These are phyloP conservation scores for Gracilaria caudata DNA, from an alignment of 23 red algal genomes.

Conservation along the genomic window DNA sequence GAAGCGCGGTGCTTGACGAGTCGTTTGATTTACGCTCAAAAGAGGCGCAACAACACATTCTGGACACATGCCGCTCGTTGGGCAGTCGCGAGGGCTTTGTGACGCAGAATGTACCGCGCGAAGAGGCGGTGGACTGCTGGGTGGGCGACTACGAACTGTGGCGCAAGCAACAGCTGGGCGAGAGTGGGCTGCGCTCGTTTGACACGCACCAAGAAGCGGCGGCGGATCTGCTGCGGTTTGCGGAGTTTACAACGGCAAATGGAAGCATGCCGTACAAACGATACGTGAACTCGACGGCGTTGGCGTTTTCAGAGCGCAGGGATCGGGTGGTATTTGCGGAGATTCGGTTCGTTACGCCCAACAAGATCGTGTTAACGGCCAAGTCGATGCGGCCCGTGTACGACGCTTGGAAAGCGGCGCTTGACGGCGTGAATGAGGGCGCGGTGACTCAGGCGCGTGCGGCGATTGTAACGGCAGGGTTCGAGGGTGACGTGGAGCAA, in stretches of 20 bases:
- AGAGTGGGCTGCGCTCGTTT: constrained; percentile 33
- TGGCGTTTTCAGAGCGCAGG: constrained; percentile 23
- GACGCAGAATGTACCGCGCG: not conserved
- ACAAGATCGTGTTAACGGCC: not conserved
- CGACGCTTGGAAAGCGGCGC: constrained; percentile 50
- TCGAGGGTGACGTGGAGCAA: constrained; percentile 10
- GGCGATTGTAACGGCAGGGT: constrained; percentile 44
- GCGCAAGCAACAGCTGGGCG: constrained; percentile 11
- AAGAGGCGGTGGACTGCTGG: constrained; percentile 66
- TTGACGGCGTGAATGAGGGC: not conserved
- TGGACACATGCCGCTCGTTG: constrained; percentile 31
- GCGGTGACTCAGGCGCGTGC: not conserved
- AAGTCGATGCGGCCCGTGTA: constrained; percentile 68
- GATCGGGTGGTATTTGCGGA: constrained; percentile 57
- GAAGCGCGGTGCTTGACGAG: constrained; percentile 58
- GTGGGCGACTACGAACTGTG: constrained; percentile 49
- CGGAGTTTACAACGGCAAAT: not conserved
- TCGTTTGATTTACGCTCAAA: constrained; percentile 49
- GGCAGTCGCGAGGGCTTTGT: constrained; percentile 4
- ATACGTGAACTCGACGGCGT: constrained; percentile 36
- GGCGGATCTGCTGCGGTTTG: constrained; percentile 42
- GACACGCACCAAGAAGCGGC: constrained; percentile 7
- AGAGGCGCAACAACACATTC: constrained; percentile 54
- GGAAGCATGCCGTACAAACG: constrained; percentile 37
- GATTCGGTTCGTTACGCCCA: constrained; percentile 47